Base-by-base conservation (phyloP, 345 rosid genomes). In the Brassica cretica region DNA sequence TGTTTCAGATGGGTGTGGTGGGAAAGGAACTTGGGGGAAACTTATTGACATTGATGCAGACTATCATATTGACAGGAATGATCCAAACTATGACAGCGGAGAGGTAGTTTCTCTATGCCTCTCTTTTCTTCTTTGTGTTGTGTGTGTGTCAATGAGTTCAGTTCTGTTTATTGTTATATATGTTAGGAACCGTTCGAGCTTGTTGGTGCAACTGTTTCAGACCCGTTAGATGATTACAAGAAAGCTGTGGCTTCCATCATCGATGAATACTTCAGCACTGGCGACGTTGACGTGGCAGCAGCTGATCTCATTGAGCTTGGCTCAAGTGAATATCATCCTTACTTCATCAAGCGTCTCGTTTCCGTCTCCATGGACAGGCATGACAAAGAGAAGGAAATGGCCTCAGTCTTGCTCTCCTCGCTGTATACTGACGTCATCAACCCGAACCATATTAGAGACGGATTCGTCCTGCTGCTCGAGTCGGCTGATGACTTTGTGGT, bases 331-430 rank as follows among this genome's bases (percentile, higher is more conserved):
- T 94, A 89, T 81, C 97, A 89, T 84, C 96, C 97, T 14, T 94
- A 90, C 76, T 88, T 94, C 76, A 85, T 94, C 62, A 94, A 94
- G 84, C 81, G 98, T 72, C 94, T 94, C 15, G 91, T 94, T 73
- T 94, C 98, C 70, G 89, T 92, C 84, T 86, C 98, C 82, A 90
- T 94, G 98, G 98, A 94, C 78, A 87, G 92, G 72, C 96, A 87
- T 82, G 94, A 94, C 82, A 94, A 92, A 84, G 97, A 94, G 93
- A 94, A 94, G 86, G 98, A 94, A 81, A 94, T 90, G 96, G 90
- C 98, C 75, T 94, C 97, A 0, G 98, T 94, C 61, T 81, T 94
- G 67, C 86, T 94, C 19, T 94, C 98, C 37, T 84, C 93, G 4
- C 80, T 91, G 5, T 94, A 94, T 84, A 94, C 96, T 71, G 92